Base-by-base conservation (phyloP, 1,284 basidiomycete genomes). In the Amylostereum areolatum region DNA sequence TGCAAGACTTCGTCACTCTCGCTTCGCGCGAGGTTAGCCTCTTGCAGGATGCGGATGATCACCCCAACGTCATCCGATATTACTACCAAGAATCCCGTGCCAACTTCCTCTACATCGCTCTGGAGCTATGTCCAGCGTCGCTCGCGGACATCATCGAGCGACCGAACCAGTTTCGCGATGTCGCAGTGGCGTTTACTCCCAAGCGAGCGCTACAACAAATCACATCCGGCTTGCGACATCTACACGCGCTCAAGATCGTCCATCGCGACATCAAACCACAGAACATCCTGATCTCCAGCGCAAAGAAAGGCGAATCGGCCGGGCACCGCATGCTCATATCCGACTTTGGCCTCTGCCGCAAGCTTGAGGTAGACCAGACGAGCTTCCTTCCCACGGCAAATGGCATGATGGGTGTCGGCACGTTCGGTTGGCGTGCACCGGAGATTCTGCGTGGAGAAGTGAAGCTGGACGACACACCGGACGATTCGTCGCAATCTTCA, bases 241-340 rank as follows among this genome's bases (percentile, higher is more conserved):
- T 99, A 7, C 96, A 99, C 64, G 89, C 82, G 27, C 81, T 99
- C 60, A 97, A 97, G 69, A 92, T 99, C 56, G 86, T 99, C 25
- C 97, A 99, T 70, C 84, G 97, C 29, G 96, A 99, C 65, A 97
- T 99, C 68, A 99, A 99, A 64, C 96, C 96, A 3, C 95, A 97
- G 67, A 99, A 99, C 63, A 98, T 99, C 50, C 78, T 99, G 6
- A 80, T 98, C n/a, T 91, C 89, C 5, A 71, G 73, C 27, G 79
- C 81, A 12, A 86, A 85, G 61, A 72, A 77, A 48, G 76, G 80
- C n/a, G 67, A 66, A 55, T 70, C 67, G 54, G 67, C 64, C n/a
- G 75, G 75, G 1, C 81, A 93, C 57, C 74, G 90, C 37, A 94
- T 97, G 91, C 73, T 97, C 43, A 95, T 97, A 50, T 96, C 92